These are phyloP conservation scores for Fusarium napiforme DNA, from an alignment of 2,329 filamentous ascomycete genomes.

Conservation along the genomic window DNA sequence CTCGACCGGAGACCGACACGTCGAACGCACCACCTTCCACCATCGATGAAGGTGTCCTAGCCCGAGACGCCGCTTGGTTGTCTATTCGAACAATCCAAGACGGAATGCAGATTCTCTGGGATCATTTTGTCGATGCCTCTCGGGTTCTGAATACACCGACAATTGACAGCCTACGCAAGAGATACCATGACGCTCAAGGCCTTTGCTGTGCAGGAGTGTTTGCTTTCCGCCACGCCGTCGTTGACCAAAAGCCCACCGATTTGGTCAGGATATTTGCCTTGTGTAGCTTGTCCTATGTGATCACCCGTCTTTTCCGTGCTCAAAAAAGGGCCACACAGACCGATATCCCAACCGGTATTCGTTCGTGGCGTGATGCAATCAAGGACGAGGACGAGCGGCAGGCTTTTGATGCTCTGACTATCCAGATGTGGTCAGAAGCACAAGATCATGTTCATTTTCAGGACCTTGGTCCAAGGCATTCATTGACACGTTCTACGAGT, in stretches of 20 bases:
- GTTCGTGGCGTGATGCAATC: constrained; percentile 28
- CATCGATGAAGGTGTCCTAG: accelerated
- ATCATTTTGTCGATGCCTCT: not conserved
- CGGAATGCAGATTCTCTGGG: constrained; percentile 20
- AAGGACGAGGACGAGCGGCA: not conserved
- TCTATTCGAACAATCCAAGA: constrained; percentile 10
- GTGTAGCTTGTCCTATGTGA: constrained; percentile 32
- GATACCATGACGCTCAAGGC: constrained; percentile 17
- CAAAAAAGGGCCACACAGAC: not conserved
- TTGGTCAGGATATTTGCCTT: constrained; percentile 30
- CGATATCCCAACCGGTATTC: constrained; percentile 18
- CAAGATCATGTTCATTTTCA: not conserved
- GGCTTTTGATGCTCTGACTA: constrained; percentile 14
- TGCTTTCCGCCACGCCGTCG: constrained; percentile 28
- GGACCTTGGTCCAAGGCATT: not conserved
- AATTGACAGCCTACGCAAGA: constrained; percentile 7
- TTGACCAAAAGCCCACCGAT: not conserved
- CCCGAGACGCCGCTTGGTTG: constrained; percentile 1
- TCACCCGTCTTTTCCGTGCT: not conserved
- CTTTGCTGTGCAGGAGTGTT: constrained; percentile 23
- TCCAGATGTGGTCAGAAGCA: constrained; percentile 32
- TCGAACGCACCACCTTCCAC: not conserved
- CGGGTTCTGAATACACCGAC: not conserved
- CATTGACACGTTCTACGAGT: not conserved
- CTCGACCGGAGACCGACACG: accelerated